Percentiles rank a stretch among this genome's conserved stretches.
Conservation (phyloP, 2,329 filamentous ascomycete genomes). For the Whalleya microplaca region DNA sequence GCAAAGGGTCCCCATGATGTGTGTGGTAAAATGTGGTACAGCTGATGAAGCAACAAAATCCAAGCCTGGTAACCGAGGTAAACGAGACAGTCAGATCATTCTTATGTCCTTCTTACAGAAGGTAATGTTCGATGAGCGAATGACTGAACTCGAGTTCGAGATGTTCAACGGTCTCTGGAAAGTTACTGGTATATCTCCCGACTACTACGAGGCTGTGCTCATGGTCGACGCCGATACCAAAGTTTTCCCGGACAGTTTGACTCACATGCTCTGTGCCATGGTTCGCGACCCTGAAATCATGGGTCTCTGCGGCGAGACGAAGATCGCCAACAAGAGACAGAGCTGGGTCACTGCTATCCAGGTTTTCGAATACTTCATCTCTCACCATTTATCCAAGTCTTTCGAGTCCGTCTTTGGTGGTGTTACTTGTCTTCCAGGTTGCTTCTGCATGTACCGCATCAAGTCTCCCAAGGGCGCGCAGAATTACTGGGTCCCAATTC, state of each 20-base stretch:
- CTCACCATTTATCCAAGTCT: slow-evolving; percentile 93
- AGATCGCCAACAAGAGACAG: slow-evolving; percentile 97
- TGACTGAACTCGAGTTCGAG: slow-evolving; percentile 98
- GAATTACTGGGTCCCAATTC: slow-evolving; percentile 99
- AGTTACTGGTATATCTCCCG: slow-evolving; percentile 95
- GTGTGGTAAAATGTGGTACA: slow-evolving; percentile 93
- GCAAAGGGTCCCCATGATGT: slow-evolving; percentile 96
- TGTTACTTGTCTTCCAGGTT: slow-evolving; percentile 97
- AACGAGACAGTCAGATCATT: slow-evolving; percentile 98
- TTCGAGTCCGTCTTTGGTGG: slow-evolving; percentile 99
- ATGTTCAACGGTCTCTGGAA: slow-evolving; percentile 99
- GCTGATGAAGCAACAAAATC: slow-evolving; percentile 78
- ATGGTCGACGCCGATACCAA: slow-evolving; percentile 99
- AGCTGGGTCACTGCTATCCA: slow-evolving; percentile 98
- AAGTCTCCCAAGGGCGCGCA: slow-evolving; percentile 97
- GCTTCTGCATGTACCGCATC: slow-evolving; percentile 99
- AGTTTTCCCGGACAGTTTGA: slow-evolving; percentile 96
- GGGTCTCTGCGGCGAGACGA: slow-evolving; percentile 98
- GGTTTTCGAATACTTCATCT: slow-evolving; percentile 99
- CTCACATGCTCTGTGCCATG: slow-evolving; percentile 99
- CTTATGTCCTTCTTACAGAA: slow-evolving; percentile 99
- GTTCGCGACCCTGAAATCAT: slow-evolving; percentile 99
- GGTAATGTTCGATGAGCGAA: slow-evolving; percentile 99
- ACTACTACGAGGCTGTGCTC: slow-evolving; percentile 96
- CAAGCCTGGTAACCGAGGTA: slow-evolving; percentile 96